These are phyloP conservation scores for Gigaspora rosea DNA, from an alignment of 192 early-diverging fungal species.

Conservation along the genomic window DNA sequence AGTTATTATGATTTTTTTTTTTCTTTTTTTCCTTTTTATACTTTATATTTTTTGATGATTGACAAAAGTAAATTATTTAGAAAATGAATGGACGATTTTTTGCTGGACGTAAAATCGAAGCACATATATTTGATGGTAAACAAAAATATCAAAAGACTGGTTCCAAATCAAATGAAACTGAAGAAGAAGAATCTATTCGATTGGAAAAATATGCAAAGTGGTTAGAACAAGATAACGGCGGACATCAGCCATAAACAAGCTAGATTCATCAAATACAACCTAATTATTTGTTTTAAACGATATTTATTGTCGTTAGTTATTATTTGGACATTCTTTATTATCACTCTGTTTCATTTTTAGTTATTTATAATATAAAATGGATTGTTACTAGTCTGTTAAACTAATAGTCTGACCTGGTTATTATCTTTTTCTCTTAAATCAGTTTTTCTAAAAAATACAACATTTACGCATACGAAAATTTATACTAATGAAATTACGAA, in stretches of 20 bases:
- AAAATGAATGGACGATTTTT: constrained; percentile 91
- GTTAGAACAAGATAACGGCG: constrained; percentile 65
- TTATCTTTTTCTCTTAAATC: no score
- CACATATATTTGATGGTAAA: constrained; percentile 81
- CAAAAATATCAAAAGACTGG: constrained; percentile 70
- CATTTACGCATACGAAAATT: no score
- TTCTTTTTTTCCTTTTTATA: neutral
- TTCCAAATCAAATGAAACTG: constrained; percentile 57
- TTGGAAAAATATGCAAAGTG: constrained; percentile 88
- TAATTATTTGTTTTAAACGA: no score
- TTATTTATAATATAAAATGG: no score
- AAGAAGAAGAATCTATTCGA: constrained; percentile 74
- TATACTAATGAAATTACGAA: no score
- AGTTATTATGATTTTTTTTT: constrained; percentile 28
- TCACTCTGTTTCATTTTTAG: no score
- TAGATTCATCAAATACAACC: no score
- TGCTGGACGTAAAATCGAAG: constrained; percentile 77
- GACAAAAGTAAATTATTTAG: constrained; percentile 42
- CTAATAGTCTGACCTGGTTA: no score
- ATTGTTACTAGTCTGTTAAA: no score
- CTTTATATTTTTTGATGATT: neutral
- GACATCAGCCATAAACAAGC: constrained; percentile 1
- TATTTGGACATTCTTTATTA: no score
- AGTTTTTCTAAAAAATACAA: no score
- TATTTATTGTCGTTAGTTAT: no score